Evolutionary conservation across 129 eudicot genomes (phyloP).

Genomic region (Sambucus nigra): DNA sequence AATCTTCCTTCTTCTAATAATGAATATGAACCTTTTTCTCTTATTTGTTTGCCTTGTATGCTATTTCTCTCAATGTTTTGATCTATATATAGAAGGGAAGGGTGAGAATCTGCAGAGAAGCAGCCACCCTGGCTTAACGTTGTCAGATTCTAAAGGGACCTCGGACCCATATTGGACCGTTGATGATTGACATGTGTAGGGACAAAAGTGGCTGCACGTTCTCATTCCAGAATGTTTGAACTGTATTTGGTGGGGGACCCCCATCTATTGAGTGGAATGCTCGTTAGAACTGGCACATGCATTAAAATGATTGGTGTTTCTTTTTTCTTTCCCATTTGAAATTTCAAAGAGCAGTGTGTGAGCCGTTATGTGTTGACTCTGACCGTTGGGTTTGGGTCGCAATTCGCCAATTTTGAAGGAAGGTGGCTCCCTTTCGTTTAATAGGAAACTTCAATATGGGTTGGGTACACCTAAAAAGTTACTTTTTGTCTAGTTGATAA

Average conservation of each 20-base stretch:
- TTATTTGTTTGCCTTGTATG: conserved; percentile 1
- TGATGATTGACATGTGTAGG: conserved; percentile 46
- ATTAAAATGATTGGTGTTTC: not conserved
- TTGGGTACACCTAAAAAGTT: too few species aligned
- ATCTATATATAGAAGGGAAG: not conserved
- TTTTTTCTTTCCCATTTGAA: not conserved
- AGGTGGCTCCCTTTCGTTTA: too few species aligned
- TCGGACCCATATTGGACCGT: conserved; percentile 11
- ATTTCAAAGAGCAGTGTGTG: not conserved
- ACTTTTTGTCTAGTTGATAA: too few species aligned
- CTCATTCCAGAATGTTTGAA: conserved; percentile 9
- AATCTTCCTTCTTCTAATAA: not conserved
- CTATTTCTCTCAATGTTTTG: not conserved
- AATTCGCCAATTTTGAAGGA: too few species aligned
- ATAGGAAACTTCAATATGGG: too few species aligned
- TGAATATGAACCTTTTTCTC: not conserved
- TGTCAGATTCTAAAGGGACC: conserved; percentile 5
- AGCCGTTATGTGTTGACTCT: not conserved
- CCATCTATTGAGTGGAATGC: not conserved
- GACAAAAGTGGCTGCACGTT: conserved; percentile 20
- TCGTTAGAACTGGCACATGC: not conserved
- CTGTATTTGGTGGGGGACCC: conserved; percentile 25
- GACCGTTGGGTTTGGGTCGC: conserved; percentile 1
- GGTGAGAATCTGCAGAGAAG: conserved; percentile 6
- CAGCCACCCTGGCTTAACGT: conserved; percentile 32